phyloP scores from a whole-genome alignment of 345 rosid species.

The Erodium maritimum region DNA sequence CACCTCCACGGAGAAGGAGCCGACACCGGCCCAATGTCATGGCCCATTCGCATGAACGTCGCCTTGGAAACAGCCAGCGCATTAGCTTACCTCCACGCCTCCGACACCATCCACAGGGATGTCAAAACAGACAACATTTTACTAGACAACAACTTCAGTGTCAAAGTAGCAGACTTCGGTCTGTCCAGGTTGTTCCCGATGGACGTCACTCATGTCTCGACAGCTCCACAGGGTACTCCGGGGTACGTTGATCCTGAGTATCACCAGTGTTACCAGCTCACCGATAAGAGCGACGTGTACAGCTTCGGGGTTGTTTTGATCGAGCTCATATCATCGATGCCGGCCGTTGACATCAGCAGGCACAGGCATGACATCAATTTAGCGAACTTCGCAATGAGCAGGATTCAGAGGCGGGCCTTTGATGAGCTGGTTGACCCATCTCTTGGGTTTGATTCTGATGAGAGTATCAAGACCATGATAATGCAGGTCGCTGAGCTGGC shows the following conservation, averaged over 20 bases:
- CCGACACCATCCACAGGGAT: slow-evolving; percentile 44
- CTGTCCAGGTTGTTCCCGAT: slow-evolving; percentile 41
- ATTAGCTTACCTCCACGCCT: slow-evolving; percentile 53
- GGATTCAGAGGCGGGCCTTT: slow-evolving; percentile 27
- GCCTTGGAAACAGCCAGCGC: slow-evolving; percentile 57
- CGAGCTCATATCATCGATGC: slow-evolving; percentile 54
- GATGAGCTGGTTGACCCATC: slow-evolving; percentile 41
- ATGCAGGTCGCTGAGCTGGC: slow-evolving; percentile 47
- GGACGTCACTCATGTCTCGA: slow-evolving; percentile 52
- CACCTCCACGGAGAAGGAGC: slow-evolving; percentile 39
- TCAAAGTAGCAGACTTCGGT: slow-evolving; percentile 65
- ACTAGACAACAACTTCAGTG: slow-evolving; percentile 37
- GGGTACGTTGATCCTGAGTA: slow-evolving; percentile 70
- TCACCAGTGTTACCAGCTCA: slow-evolving; percentile 47
- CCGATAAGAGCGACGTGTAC: slow-evolving; percentile 54
- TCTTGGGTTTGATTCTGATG: slow-evolving; percentile 31
- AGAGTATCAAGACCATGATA: slow-evolving; percentile 27
- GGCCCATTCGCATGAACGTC: slow-evolving; percentile 46
- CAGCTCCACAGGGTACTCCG: slow-evolving; percentile 67
- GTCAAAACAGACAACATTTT: slow-evolving; percentile 62
- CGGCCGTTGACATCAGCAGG: slow-evolving; percentile 51
- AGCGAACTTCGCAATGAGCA: slow-evolving; percentile 45
- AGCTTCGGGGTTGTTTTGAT: slow-evolving; percentile 62
- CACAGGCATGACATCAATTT: slow-evolving; percentile 43
- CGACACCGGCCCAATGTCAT: slow-evolving; percentile 21